Percentiles rank a stretch among this genome's conserved stretches.
These are phyloP conservation scores for Stereocaulon alpinum DNA, from an alignment of 495 filamentous ascomycete genomes.

Conservation along the genomic window DNA sequence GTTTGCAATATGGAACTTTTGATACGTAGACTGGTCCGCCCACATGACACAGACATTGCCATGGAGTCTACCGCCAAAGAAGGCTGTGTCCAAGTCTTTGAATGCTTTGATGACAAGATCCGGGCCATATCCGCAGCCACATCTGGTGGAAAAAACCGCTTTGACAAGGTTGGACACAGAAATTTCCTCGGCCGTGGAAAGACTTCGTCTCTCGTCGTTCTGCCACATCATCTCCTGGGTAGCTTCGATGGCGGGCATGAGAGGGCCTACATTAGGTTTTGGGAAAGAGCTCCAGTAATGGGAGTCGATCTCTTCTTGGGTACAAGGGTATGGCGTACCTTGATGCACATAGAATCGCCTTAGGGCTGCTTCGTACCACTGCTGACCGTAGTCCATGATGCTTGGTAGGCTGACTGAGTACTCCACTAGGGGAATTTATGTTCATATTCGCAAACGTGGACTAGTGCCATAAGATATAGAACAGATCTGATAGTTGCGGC, in stretches of 20 bases:
- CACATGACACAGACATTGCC: neutral
- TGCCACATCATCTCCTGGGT: neutral
- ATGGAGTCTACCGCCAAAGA: slow-evolving; percentile 4
- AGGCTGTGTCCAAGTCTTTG: neutral
- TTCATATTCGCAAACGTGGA: too few species aligned
- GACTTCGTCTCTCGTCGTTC: neutral
- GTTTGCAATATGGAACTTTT: neutral
- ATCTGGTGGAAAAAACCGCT: neutral
- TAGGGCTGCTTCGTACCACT: too few species aligned
- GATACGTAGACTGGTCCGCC: neutral
- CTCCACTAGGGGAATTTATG: too few species aligned
- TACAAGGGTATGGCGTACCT: neutral
- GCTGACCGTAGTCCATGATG: too few species aligned
- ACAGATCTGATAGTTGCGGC: too few species aligned
- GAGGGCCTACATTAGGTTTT: neutral
- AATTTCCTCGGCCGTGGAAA: neutral
- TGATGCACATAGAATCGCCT: neutral
- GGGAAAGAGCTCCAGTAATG: neutral
- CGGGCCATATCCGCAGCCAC: neutral
- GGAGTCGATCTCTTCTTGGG: slow-evolving; percentile 1
- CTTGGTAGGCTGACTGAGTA: too few species aligned
- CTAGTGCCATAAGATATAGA: too few species aligned
- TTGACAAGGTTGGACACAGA: neutral
- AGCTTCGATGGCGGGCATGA: neutral
- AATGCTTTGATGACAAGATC: neutral